Conservation (phyloP, 2,329 filamentous ascomycete species). For the Pseudocercospora macadamiae region DNA sequence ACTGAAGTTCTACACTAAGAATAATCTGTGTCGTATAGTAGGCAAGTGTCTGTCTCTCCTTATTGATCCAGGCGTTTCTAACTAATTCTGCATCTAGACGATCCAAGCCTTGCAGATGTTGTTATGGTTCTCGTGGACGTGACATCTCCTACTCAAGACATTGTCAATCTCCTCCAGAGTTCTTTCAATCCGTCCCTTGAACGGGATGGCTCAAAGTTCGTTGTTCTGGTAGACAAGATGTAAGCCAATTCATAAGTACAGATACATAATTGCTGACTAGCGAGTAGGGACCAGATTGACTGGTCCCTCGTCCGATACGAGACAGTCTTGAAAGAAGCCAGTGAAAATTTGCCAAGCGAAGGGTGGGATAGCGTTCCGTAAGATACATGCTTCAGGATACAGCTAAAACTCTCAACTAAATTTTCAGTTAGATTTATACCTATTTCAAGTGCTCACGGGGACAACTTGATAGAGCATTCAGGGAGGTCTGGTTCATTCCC, state of each 20-base stretch:
- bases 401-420: neutral
- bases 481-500: neutral
- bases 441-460: constrained; percentile 1
- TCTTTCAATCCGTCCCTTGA: neutral
- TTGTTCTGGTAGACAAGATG: constrained; percentile 6
- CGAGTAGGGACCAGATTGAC: constrained; percentile 1
- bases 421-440: constrained; percentile 5
- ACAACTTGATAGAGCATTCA: constrained; percentile 2
- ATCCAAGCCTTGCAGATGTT: constrained; percentile 5
- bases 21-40: constrained; percentile 3
- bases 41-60: neutral
- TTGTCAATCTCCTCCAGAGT: constrained; percentile 4
- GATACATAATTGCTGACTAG: neutral
- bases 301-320: neutral
- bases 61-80: neutral
- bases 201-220: neutral
- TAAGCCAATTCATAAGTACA: neutral
- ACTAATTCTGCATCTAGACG: neutral
- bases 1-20: constrained; percentile 4
- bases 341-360: neutral
- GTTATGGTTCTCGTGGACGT: neutral
- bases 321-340: neutral
- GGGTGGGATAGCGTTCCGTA: constrained; percentile 1
- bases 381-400: neutral
- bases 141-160: constrained; percentile 1